Percentiles rank a stretch among this genome's conserved stretches.
These are phyloP conservation scores for Capillidium rhysosporum DNA, from an alignment of 371 early-diverging fungal genomes.

Conservation along the genomic window DNA sequence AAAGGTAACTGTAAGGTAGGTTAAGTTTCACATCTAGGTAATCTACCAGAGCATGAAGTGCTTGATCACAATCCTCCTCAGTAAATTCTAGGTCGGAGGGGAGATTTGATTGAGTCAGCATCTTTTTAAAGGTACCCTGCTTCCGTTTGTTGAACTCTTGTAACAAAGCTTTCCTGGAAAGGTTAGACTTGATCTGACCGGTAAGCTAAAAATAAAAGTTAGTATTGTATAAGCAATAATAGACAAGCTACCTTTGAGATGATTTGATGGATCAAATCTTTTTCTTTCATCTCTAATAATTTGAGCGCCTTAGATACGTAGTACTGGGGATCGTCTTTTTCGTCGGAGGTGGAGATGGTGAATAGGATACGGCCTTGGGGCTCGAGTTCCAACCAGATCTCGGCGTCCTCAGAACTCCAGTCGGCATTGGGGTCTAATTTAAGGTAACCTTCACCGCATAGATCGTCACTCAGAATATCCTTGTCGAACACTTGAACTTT, in stretches of 20 bases:
- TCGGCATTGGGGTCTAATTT: constrained; percentile 33
- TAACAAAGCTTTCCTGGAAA: background rate
- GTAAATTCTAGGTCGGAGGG: constrained; percentile 13
- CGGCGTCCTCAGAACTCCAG: constrained; percentile 54
- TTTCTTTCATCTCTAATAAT: constrained; percentile 18
- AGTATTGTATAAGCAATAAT: background rate
- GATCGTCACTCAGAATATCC: constrained; percentile 59
- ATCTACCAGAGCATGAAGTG: constrained; percentile 54
- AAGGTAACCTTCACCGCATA: constrained; percentile 47
- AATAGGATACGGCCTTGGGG: constrained; percentile 65
- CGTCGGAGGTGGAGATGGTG: constrained; percentile 73
- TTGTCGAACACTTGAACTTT: constrained; percentile 52
- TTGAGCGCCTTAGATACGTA: constrained; percentile 74
- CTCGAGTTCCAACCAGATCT: constrained; percentile 60
- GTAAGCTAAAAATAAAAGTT: background rate
- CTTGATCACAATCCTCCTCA: constrained; percentile 51
- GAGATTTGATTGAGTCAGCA: constrained; percentile 10
- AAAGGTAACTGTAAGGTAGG: constrained; percentile 48
- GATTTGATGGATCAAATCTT: background rate
- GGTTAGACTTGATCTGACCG: background rate
- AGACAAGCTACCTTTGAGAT: background rate
- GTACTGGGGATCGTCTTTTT: constrained; percentile 80
- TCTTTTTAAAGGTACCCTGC: constrained; percentile 6
- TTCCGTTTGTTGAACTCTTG: constrained; percentile 8
- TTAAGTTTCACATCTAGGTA: constrained; percentile 73